These are phyloP conservation scores for Didymella exigua DNA, from an alignment of 2,329 filamentous ascomycete genomes.

Conservation along the genomic window DNA sequence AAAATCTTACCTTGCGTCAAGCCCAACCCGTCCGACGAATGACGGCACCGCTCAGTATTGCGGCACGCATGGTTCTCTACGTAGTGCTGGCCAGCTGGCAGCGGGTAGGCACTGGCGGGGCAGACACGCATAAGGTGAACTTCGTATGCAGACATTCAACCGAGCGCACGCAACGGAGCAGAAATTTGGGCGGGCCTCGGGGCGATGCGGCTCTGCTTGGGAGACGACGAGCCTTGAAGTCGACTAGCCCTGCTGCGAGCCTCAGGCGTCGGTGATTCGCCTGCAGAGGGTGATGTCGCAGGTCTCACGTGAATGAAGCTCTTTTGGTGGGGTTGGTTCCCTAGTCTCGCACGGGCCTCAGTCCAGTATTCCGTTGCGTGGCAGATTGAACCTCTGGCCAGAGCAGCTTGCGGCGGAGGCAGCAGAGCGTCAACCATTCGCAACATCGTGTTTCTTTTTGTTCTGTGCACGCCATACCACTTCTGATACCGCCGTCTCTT, in stretches of 20 bases:
- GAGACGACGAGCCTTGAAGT: constrained; percentile 4
- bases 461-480: constrained; percentile 14
- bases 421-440: constrained; percentile 29
- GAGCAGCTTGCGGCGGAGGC: constrained; percentile 37
- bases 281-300: background rate
- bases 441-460: constrained; percentile 30
- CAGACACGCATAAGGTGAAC: constrained; percentile 28
- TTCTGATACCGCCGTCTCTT: constrained; percentile 19
- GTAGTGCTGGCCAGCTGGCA: constrained; percentile 47
- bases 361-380: constrained; percentile 33
- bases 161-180: constrained; percentile 32
- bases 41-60: constrained; percentile 40
- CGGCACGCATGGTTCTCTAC: constrained; percentile 37
- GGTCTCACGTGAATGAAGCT: constrained; percentile 17
- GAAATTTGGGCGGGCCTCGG: constrained; percentile 27
- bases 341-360: background rate
- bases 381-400: constrained; percentile 45
- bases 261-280: constrained; percentile 3
- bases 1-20: constrained; percentile 47
- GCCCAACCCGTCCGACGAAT: constrained; percentile 38
- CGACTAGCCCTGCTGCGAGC: constrained; percentile 9
- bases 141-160: constrained; percentile 22
- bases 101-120: constrained; percentile 40
- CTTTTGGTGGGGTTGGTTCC: constrained; percentile 14
- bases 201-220: constrained; percentile 33